Evolutionary conservation across 2,329 filamentous ascomycete genomes (phyloP).

Genomic region (Monosporascus cannonballus): DNA sequence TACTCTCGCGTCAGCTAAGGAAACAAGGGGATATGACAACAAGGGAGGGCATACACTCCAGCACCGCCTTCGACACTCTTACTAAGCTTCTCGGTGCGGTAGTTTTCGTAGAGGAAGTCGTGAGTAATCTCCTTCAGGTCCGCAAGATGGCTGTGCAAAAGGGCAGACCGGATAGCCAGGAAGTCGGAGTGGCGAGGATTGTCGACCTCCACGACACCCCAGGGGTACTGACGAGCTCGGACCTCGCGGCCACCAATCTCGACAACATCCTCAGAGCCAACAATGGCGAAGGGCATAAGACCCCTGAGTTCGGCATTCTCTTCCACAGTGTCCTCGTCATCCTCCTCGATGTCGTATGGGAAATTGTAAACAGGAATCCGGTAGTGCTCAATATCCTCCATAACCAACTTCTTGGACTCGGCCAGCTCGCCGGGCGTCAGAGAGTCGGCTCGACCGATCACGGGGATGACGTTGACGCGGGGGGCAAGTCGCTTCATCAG

Average conservation of each 20-base stretch:
- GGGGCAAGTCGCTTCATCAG: slow-evolving; percentile 98
- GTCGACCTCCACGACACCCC: slow-evolving; percentile 98
- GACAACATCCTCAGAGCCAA: slow-evolving; percentile 91
- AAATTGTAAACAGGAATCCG: slow-evolving; percentile 99
- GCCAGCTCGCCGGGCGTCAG: slow-evolving; percentile 93
- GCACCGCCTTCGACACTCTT: slow-evolving; percentile 95
- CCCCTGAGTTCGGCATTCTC: slow-evolving; percentile 97
- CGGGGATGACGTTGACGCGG: slow-evolving; percentile 96
- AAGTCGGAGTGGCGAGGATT: slow-evolving; percentile 99
- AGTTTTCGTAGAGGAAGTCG: slow-evolving; percentile 99
- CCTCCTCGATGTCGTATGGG: slow-evolving; percentile 98
- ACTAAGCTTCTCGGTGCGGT: slow-evolving; percentile 99
- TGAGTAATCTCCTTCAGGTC: slow-evolving; percentile 99
- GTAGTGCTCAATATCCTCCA: slow-evolving; percentile 99
- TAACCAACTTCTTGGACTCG: slow-evolving; percentile 99
- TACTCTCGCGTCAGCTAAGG: slow-evolving; percentile 30
- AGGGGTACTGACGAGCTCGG: slow-evolving; percentile 94
- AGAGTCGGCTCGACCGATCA: slow-evolving; percentile 97
- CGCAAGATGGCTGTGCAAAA: slow-evolving; percentile 95
- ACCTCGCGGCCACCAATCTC: slow-evolving; percentile 91
- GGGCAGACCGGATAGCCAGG: slow-evolving; percentile 89
- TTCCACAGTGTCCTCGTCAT: slow-evolving; percentile 98
- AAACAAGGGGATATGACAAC: neutral
- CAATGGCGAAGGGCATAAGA: slow-evolving; percentile 98
- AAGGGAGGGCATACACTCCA: slow-evolving; percentile 64